Conservation (phyloP, 2,329 filamentous ascomycete species). For the Rhynchosporium graminicola region DNA sequence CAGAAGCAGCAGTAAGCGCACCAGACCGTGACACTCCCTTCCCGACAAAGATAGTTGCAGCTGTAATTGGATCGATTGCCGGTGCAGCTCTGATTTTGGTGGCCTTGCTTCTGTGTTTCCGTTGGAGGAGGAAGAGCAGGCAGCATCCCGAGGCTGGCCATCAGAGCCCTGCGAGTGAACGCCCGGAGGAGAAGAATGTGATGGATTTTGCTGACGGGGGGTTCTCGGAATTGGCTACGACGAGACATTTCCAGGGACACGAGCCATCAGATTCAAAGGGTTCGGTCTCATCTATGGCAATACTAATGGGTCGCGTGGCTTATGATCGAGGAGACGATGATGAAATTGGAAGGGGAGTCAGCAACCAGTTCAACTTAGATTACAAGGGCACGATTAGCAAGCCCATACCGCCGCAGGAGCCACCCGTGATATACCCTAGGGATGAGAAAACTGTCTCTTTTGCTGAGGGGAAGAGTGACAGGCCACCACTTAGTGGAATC, state of each 20-base stretch:
- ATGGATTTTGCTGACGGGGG: constrained; percentile 50
- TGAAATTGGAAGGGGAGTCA: constrained; percentile 58
- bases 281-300: constrained; percentile 65
- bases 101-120: constrained; percentile 66
- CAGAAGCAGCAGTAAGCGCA: constrained; percentile 33
- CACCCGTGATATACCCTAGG: constrained; percentile 22
- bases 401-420: constrained; percentile 52
- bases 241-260: constrained; percentile 48
- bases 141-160: constrained; percentile 51
- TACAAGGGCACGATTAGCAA: constrained; percentile 64
- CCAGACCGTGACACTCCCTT: constrained; percentile 24
- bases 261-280: constrained; percentile 53
- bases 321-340: constrained; percentile 48
- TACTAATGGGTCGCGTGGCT: constrained; percentile 63
- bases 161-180: constrained; percentile 46
- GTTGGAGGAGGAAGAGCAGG: constrained; percentile 59
- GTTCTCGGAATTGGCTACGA: constrained; percentile 42
- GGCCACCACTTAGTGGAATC: constrained; percentile 11
- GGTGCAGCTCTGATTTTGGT: constrained; percentile 57
- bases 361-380: constrained; percentile 62
- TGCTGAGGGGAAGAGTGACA: constrained; percentile 39
- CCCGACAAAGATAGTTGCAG: constrained; percentile 68
- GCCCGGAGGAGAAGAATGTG: constrained; percentile 59
- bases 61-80: constrained; percentile 78
- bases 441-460: constrained; percentile 39